phyloP scores from a whole-genome alignment of 2,329 filamentous ascomycete genomes.

The Aspergillus hiratsukae region DNA sequence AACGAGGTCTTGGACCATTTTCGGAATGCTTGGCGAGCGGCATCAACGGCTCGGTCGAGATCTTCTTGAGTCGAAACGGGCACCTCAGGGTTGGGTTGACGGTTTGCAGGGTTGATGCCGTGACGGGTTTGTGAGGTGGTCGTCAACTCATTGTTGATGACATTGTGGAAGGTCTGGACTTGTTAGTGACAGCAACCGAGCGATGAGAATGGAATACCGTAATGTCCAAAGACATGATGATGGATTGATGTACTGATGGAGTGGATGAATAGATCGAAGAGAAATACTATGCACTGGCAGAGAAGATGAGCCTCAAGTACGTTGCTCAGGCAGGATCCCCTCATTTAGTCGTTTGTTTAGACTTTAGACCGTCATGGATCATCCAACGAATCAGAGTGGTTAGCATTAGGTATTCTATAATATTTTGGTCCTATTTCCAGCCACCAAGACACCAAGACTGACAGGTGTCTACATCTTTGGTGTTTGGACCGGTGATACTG shows the following conservation, averaged over 20 bases:
- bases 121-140: slow-evolving; percentile 44
- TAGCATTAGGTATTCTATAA: no score
- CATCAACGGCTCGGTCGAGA: slow-evolving; percentile 48
- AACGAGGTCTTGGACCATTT: slow-evolving; percentile 41
- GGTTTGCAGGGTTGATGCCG: slow-evolving; percentile 50
- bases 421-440: no score
- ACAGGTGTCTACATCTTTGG: no score
- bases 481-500: no score
- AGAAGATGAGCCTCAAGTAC: no score
- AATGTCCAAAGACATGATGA: background rate
- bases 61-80: slow-evolving; percentile 48
- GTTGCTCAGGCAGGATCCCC: no score
- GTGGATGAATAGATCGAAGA: no score
- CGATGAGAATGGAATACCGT: background rate
- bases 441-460: no score
- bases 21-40: slow-evolving; percentile 46
- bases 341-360: no score
- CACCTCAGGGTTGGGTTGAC: slow-evolving; percentile 47
- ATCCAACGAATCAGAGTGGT: no score
- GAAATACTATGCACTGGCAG: no score
- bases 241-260: background rate
- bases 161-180: slow-evolving; percentile 46
- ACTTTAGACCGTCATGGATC: no score
- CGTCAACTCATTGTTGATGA: slow-evolving; percentile 48
- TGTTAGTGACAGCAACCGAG: background rate